Evolutionary conservation across 2,329 filamentous ascomycete genomes (phyloP).

Genomic region (Botrytis elliptica): DNA sequence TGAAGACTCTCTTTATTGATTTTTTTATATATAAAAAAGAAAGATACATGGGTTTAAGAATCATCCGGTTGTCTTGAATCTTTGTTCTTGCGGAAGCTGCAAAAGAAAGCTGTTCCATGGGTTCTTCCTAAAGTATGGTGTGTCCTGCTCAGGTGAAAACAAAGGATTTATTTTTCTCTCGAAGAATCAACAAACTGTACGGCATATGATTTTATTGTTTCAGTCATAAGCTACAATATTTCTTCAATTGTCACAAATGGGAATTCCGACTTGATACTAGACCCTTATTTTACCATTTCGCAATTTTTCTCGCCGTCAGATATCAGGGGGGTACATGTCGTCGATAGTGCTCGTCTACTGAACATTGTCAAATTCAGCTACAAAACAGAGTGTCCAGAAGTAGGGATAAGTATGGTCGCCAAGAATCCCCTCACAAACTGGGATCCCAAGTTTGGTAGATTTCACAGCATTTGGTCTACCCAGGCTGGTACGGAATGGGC

Average conservation of each 20-base stretch:
- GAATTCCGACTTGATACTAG: neutral
- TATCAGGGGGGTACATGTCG: neutral
- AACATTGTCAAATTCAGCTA: neutral
- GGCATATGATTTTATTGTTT: neutral
- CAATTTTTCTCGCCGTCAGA: neutral
- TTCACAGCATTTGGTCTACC: conserved; percentile 13
- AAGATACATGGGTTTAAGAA: too few relatives aligned
- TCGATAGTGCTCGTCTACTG: neutral
- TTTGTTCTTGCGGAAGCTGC: neutral
- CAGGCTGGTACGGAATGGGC: neutral
- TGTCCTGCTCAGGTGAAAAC: neutral
- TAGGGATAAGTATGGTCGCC: neutral
- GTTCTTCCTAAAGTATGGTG: too few relatives aligned
- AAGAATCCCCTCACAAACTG: neutral
- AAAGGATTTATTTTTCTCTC: neutral
- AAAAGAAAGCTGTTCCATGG: neutral
- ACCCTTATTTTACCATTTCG: neutral
- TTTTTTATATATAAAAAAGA: too few relatives aligned
- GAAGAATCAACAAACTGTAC: neutral
- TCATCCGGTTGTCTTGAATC: neutral
- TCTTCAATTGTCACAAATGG: too few relatives aligned
- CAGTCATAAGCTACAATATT: neutral
- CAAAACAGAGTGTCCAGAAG: neutral
- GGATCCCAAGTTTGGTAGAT: conserved; percentile 3
- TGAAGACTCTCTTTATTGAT: neutral